phyloP scores from a whole-genome alignment of 768 basidiomycete species.

The Suillus clintonianus region DNA sequence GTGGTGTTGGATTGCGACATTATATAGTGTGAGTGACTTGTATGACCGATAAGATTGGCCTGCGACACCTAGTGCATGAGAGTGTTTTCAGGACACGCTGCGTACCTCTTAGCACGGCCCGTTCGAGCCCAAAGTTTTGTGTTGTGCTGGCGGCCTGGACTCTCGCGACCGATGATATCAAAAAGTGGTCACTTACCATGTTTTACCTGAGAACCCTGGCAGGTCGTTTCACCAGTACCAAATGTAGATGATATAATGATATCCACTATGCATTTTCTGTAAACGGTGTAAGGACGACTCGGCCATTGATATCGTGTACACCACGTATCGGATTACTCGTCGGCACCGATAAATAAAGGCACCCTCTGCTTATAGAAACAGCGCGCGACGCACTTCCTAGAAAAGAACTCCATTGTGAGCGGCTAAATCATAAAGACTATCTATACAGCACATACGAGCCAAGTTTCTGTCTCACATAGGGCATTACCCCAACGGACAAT shows the following conservation, averaged over 20 bases:
- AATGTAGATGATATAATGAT: neutral
- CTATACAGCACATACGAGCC: too few species aligned
- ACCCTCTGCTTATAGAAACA: too few species aligned
- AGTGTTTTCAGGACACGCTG: too few species aligned
- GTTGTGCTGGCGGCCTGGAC: neutral
- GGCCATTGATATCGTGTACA: too few species aligned
- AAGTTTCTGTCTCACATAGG: too few species aligned
- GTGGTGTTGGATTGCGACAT: neutral
- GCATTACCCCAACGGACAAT: too few species aligned
- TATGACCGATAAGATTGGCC: neutral
- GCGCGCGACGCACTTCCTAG: too few species aligned
- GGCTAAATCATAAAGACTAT: too few species aligned
- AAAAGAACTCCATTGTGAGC: too few species aligned
- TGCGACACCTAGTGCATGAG: neutral
- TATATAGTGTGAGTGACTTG: neutral
- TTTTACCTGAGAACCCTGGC: neutral
- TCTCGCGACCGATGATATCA: neutral
- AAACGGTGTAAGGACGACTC: too few species aligned
- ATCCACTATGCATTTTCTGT: too few species aligned
- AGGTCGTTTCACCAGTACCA: neutral
- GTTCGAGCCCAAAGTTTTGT: neutral
- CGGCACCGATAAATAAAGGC: neutral
- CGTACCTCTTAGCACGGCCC: too few species aligned
- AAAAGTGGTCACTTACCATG: neutral
- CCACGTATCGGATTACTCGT: neutral